Conservation (phyloP, 768 basidiomycete species). For the Mycena floridula region DNA sequence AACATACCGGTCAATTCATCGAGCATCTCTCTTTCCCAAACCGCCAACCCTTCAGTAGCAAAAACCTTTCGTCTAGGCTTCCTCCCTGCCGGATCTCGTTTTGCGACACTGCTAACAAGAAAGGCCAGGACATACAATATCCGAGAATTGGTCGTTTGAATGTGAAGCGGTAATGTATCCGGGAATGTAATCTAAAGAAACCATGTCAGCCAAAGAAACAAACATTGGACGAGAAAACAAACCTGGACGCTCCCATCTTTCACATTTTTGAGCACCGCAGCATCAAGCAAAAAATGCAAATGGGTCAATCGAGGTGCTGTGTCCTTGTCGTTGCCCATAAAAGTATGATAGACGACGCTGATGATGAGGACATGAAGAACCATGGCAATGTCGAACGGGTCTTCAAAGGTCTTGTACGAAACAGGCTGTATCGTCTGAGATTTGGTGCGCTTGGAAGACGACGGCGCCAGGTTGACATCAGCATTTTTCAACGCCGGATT, state of each 20-base stretch:
- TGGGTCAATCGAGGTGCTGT: conserved; percentile 46
- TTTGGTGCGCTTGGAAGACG: not conserved
- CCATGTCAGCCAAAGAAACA: too few species aligned
- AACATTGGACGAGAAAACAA: too few species aligned
- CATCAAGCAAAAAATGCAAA: conserved; percentile 65
- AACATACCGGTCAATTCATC: conserved; percentile 20
- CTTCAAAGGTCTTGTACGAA: conserved; percentile 11
- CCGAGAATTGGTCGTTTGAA: conserved; percentile 65
- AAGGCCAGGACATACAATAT: conserved; percentile 59
- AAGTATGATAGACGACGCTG: conserved; percentile 55
- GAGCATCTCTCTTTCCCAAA: conserved; percentile 20
- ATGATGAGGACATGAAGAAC: conserved; percentile 59
- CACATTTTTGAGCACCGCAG: conserved; percentile 26
- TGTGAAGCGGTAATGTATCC: conserved; percentile 20
- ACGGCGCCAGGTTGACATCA: conserved; percentile 1
- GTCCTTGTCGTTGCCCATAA: conserved; percentile 42
- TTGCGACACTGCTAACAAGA: conserved; percentile 58
- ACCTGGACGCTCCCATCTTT: not conserved
- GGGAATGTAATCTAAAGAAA: not conserved
- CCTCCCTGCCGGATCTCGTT: conserved; percentile 68
- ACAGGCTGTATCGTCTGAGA: too few species aligned
- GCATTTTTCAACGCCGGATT: not conserved
- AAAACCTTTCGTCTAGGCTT: conserved; percentile 71
- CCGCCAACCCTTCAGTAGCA: conserved; percentile 48
- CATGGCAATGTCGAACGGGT: conserved; percentile 29